These are phyloP conservation scores for Hemisphaericaspora xylofermentans DNA, from an alignment of 1,139 yeast genomes.

Conservation along the genomic window DNA sequence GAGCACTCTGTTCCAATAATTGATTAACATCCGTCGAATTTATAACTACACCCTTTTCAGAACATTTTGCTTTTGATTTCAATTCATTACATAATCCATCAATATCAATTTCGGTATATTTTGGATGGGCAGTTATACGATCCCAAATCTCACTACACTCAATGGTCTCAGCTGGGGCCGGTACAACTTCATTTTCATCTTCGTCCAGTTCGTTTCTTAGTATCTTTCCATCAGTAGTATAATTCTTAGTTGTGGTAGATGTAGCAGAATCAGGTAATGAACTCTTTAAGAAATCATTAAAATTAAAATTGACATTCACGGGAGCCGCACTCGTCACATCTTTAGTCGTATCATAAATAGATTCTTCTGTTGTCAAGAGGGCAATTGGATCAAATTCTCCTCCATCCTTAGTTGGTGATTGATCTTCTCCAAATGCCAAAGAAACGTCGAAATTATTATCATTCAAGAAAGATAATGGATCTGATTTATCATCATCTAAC, in stretches of 20 bases:
- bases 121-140: conserved; percentile 89
- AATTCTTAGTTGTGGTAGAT: background rate
- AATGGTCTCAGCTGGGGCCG: conserved; percentile 39
- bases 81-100: conserved; percentile 89
- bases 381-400: conserved; percentile 34
- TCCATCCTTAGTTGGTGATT: conserved; percentile 12
- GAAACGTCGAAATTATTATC: conserved; percentile 51
- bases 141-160: conserved; percentile 95
- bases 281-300: conserved; percentile 39
- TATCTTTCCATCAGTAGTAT: conserved; percentile 2
- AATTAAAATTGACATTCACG: conserved; percentile 30
- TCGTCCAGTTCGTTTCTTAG: conserved; percentile 9
- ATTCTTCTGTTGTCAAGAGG: conserved; percentile 57
- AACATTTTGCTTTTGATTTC: conserved; percentile 91
- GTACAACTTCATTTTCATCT: conserved; percentile 28
- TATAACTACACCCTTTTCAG: conserved; percentile 86
- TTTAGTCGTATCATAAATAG: conserved; percentile 62
- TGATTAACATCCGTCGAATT: conserved; percentile 74
- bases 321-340: conserved; percentile 8
- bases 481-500: conserved; percentile 23
- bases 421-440: conserved; percentile 43
- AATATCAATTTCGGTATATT: conserved; percentile 87
- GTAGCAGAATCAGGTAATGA: conserved; percentile 12
- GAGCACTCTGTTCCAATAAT: conserved; percentile 49
- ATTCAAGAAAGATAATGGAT: conserved; percentile 48